Conservation (phyloP, 2,329 filamentous ascomycete genomes). For the Drechslera avenae region DNA sequence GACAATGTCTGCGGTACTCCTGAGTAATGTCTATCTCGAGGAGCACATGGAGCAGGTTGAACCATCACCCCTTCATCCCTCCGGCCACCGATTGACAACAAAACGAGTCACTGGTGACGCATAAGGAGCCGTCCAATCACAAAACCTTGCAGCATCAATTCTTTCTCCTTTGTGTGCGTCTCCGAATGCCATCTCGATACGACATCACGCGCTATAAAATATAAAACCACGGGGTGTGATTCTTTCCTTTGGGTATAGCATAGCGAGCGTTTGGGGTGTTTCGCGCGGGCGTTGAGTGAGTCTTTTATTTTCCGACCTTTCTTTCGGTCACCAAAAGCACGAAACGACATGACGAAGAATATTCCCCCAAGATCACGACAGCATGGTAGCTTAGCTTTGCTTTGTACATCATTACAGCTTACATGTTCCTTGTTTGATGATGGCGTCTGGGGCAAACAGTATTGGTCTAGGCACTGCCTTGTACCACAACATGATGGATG, state of each 20-base stretch:
- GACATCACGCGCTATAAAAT: constrained; percentile 8
- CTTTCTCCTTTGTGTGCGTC: constrained; percentile 5
- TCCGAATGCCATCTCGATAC: constrained; percentile 13
- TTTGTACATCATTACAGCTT: constrained; percentile 31
- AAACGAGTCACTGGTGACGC: constrained; percentile 16
- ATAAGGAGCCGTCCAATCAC: constrained; percentile 6
- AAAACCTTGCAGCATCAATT: background rate
- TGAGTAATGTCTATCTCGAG: constrained; percentile 39
- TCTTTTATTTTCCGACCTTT: constrained; percentile 18
- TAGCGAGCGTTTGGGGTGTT: constrained; percentile 46
- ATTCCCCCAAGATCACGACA: constrained; percentile 37
- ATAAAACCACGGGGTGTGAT: constrained; percentile 22
- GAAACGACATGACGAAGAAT: constrained; percentile 38
- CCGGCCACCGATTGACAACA: constrained; percentile 43
- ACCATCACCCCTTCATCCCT: constrained; percentile 42
- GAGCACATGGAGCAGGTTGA: constrained; percentile 47
- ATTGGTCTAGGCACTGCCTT: constrained; percentile 3
- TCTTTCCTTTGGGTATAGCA: constrained; percentile 38
- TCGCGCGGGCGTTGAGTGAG: constrained; percentile 28
- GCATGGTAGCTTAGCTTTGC: constrained; percentile 17
- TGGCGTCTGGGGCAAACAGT: constrained; percentile 8
- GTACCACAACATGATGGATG: background rate
- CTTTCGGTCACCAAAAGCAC: constrained; percentile 35
- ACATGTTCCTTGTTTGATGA: constrained; percentile 10
- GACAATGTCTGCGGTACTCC: constrained; percentile 21